Conservation (phyloP, 225 moss, liverwort and hornwort species). For the Bryum argenteum region DNA sequence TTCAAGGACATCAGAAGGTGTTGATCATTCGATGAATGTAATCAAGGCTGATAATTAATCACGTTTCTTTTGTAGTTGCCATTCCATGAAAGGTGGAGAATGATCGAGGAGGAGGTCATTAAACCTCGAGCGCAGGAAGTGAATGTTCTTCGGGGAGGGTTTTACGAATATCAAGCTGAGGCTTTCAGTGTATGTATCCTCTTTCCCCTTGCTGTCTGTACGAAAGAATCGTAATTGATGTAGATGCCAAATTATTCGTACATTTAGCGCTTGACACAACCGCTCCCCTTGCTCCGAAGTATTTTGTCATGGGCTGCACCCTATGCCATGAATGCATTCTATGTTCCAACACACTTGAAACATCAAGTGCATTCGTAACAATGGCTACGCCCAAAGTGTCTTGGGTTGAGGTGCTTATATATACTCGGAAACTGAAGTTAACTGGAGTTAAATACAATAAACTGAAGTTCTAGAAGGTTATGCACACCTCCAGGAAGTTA, state of each 20-base stretch:
- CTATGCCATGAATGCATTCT: no score
- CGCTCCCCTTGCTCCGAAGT: no score
- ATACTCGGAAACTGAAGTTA: no score
- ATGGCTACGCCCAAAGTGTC: no score
- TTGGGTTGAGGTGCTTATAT: no score
- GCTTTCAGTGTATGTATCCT: conserved; percentile 55
- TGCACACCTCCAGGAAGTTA: no score
- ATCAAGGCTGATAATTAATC: conserved; percentile 18
- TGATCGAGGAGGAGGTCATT: conserved; percentile 79
- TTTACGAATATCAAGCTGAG: conserved; percentile 61
- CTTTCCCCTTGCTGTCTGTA: conserved; percentile 11
- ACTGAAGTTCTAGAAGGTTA: no score
- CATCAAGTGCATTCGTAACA: no score
- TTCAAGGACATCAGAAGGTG: neutral
- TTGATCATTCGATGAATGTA: conserved; percentile 9
- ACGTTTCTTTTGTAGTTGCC: conserved; percentile 41
- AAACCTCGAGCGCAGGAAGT: conserved; percentile 68
- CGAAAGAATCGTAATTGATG: neutral
- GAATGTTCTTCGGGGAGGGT: conserved; percentile 27
- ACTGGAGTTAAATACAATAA: no score
- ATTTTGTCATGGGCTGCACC: no score
- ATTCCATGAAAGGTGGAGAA: conserved; percentile 81
- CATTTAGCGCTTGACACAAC: no score
- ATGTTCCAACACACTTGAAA: no score
- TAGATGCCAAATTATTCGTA: neutral